Evolutionary conservation across 441 rosid genomes (phyloP), one percentile per base, ranked within the genome.

Genomic region (Bocquillonia castaneifolia): DNA sequence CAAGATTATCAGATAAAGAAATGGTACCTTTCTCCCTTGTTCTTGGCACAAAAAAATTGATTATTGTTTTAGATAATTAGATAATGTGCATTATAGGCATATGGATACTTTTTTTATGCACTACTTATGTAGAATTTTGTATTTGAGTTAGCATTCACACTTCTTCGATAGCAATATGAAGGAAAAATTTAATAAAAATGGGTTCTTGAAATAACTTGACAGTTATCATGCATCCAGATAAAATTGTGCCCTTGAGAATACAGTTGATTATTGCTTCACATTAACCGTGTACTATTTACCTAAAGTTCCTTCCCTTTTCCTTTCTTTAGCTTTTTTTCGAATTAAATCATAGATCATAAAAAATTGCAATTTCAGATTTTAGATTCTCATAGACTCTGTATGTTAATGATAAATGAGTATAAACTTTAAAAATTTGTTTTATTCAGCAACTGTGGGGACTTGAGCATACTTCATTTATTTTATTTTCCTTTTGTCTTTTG

Each of bases 1-100:
- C 66, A 81, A 89, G 97, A 79, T 81, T 94, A 90, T 81, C 71
- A 14, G 97, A 94, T 72, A 85, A 70, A 75, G 99, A 91, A 87
- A 83, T 91, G 96, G 96, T 90, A 83, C 25, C 88, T 80, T 74
- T 67, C 44, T 75, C 15, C 23, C 54, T 67, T 31, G 18, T 42
- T 64, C 57, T 31, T 7, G 34, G 36, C 67, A 59, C 60, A 55
- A 53, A n/a, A n/a, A n/a, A n/a, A 47, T 3, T 40, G 62, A 39
- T 23, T 25, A 1, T 15, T 26, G 8, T 71, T 29, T 64, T 64
- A 71, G 42, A 51, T 56, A 34, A 12, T 64, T 64, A 71, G 42
- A 51, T 56, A 34, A 12, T 45, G 40, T 52, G 37, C 10, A 26
- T 71, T 28, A 26, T 25, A 12, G 32, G 10, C 47, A 14, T 14